Evolutionary conservation across 2,329 filamentous ascomycete genomes (phyloP), one percentile per base, ranked within the genome.

Genomic region (Rachicladosporium sp.): DNA sequence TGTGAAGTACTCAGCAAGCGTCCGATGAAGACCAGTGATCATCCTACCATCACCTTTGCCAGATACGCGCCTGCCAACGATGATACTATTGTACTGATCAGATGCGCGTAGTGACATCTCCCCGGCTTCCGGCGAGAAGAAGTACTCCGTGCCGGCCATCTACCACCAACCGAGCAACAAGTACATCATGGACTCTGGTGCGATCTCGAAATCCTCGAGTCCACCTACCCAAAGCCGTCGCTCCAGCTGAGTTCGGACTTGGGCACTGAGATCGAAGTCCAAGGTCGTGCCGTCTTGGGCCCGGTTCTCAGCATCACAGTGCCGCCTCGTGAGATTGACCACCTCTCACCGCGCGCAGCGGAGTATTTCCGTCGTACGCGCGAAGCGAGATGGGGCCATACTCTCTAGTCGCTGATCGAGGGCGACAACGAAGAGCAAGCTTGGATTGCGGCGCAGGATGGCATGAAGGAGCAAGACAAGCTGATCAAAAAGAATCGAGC

Each of bases 61-160:
- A 15, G 9, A 6, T 10, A 52, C 41, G 46, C 47, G 23, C 23
- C 23, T 8, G 7, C 7, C 23, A 27, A 27, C 7, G 23, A 27
- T 8, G 7, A 7, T 27, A 27, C 23, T 8, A 6, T 6, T 19
- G 5, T 27, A 27, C 23, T 27, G 23, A 27, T 27, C 6, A 8
- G 7, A 27, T 27, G 7, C 23, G 23, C 23, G 23, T 8, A 27
- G 23, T 27, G 23, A 27, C 23, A 27, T 27, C 7, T 8, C 23
- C 23, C 7, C 23, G 23, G 7, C 13, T 33, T 46, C 13, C 36
- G 47, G 8, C 37, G 43, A 36, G n/a, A 19, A 31, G 11, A 57
- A 54, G 44, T 65, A 65, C 51, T 66, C 62, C 0, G 62, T 66
- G 31, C 64, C 64, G 0, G 50, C 58, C 8, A 65, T 67, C 46